phyloP scores from a whole-genome alignment of 2,329 filamentous ascomycete species.

The Dothistroma septosporum region DNA sequence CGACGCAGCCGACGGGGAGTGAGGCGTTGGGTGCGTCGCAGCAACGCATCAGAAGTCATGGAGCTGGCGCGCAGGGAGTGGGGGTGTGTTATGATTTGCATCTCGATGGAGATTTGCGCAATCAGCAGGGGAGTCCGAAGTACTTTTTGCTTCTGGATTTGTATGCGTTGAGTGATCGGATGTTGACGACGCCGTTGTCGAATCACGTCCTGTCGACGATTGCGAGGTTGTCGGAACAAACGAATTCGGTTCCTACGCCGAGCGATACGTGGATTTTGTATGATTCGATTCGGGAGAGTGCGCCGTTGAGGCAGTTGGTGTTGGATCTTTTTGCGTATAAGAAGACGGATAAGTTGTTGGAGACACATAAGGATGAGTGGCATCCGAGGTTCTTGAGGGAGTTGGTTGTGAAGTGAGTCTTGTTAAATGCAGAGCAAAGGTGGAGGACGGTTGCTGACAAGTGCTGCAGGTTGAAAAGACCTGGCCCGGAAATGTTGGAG shows the following conservation, averaged over 20 bases:
- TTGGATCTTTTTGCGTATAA: slow-evolving; percentile 52
- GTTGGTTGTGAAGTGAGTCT: slow-evolving; percentile 37
- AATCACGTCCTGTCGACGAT: slow-evolving; percentile 45
- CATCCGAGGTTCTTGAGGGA: slow-evolving; percentile 48
- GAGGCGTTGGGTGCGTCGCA: not conserved
- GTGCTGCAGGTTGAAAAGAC: not conserved
- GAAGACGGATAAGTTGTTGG: slow-evolving; percentile 48
- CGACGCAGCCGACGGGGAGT: slow-evolving; percentile 19
- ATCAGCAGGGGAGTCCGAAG: slow-evolving; percentile 45
- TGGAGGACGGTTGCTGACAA: not conserved
- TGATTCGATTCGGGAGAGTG: slow-evolving; percentile 39
- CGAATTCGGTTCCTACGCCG: slow-evolving; percentile 49
- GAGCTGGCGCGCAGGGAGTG: not conserved
- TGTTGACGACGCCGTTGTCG: slow-evolving; percentile 44
- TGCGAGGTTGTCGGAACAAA: slow-evolving; percentile 43
- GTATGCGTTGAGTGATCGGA: slow-evolving; percentile 45
- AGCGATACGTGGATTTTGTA: slow-evolving; percentile 48
- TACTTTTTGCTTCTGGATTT: slow-evolving; percentile 50
- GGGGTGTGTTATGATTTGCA: slow-evolving; percentile 4
- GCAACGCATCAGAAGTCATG: not conserved
- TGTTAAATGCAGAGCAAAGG: not conserved
- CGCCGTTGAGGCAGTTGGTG: slow-evolving; percentile 41
- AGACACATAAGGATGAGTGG: slow-evolving; percentile 46
- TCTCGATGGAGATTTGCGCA: slow-evolving; percentile 39
- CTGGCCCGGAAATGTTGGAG: slow-evolving; percentile 38